Base-by-base conservation (phyloP, 768 basidiomycete species). In the Phanerodontia chrysosporium region DNA sequence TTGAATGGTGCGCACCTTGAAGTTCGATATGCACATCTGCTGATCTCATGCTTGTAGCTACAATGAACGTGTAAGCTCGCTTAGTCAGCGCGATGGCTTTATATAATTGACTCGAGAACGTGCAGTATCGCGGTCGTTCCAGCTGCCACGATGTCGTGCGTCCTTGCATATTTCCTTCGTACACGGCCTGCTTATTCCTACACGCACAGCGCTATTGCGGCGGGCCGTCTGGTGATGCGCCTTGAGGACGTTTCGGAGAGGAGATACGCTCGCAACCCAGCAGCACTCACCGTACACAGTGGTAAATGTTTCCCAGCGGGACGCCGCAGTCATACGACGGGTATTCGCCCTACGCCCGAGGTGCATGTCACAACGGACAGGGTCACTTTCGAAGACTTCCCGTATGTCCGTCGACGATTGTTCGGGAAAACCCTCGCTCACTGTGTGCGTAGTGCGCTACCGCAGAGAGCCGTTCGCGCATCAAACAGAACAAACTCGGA, bases 141-240 rank as follows among this genome's bases (percentile, higher is more conserved):
- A 27, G 85, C 86, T 36, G 85, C 86, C 18, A 79, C 82, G 4
- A 74, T 86, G 59, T 84, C 85, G 86, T 87, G 72, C 58, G 72
- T 55, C n/a, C 18, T 30, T 35, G 7, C 32, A 35, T 35, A 45
- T n/a, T 46, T 12, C 22, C 28, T 56, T 45, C 45, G 14, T 28
- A 1, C 51, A 48, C 45, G 49, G 9, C 52, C 24, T 27, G 16
- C 55, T 32, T 28, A 51, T 53, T 45, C 27, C 57, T 30, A 27
- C 12, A 8, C n/a, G 8, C 39, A 45, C 57, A 72, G 70, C 14
- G 58, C 83, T 8, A 84, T 86, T 54, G 84, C 86, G 22, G 83
- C 87, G 28, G 85, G 85, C 68, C 81, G 87, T 45, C 81, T 84
- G 28, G 87, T 89, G 46, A 85, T 87, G 68, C 78, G 85, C 59